Evolutionary conservation across 129 eudicot species (phyloP).

Genomic region (Artemisia tridentata): DNA sequence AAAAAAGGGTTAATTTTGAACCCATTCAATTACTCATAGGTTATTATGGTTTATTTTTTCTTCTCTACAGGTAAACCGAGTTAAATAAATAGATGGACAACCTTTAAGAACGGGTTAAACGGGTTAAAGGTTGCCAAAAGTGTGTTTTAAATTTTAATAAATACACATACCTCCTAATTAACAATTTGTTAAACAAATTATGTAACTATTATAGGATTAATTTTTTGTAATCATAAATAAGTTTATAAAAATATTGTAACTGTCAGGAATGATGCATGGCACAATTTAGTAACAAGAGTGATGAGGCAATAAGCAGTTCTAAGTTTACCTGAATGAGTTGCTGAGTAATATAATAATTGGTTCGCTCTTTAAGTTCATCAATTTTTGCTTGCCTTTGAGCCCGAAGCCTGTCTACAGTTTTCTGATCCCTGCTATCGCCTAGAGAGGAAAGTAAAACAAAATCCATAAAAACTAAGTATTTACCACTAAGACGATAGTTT

Average conservation of each 20-base stretch:
- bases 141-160: too few species aligned
- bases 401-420: slow-evolving; percentile 79
- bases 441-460: background rate
- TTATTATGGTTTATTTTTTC: background rate
- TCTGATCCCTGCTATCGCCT: slow-evolving; percentile 82
- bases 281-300: background rate
- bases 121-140: background rate
- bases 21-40: background rate
- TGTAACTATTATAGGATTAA: too few species aligned
- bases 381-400: slow-evolving; percentile 87
- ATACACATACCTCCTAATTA: too few species aligned
- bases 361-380: slow-evolving; percentile 90
- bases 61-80: background rate
- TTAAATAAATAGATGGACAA: too few species aligned
- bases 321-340: slow-evolving; percentile 81
- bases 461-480: background rate
- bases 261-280: background rate
- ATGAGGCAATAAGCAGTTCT: slow-evolving; percentile 5
- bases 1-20: background rate
- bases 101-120: background rate
- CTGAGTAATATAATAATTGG: slow-evolving; percentile 86
- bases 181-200: too few species aligned
- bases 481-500: background rate
- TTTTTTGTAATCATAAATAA: too few species aligned
- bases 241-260: too few species aligned